Conservation (phyloP, 2,329 filamentous ascomycete species). For the Lachnellula subtilissima region DNA sequence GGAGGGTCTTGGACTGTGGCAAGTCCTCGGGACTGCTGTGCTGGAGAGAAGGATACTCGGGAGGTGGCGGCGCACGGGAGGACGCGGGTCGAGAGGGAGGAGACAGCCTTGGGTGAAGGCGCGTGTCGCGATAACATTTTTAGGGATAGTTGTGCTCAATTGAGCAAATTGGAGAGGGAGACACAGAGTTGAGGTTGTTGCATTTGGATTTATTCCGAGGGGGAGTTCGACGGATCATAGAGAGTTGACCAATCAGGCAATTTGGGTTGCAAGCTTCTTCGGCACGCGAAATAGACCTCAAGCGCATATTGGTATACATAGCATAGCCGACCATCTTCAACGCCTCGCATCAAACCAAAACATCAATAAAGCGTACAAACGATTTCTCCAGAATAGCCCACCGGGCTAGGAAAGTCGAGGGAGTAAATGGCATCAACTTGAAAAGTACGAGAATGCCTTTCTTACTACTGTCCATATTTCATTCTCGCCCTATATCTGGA, state of each 20-base stretch:
- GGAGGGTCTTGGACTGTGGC: conserved; percentile 73
- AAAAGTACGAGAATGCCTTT: conserved; percentile 12
- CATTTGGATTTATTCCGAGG: neutral
- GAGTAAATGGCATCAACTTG: conserved; percentile 21
- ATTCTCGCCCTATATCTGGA: neutral
- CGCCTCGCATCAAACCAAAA: neutral
- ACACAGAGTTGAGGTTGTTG: conserved; percentile 20
- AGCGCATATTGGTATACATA: too few relatives aligned
- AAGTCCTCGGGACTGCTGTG: conserved; percentile 62
- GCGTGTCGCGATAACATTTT: conserved; percentile 35
- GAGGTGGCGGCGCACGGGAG: conserved; percentile 25
- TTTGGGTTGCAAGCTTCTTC: neutral
- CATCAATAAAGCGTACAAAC: neutral
- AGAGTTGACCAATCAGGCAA: neutral
- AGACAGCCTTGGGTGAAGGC: conserved; percentile 29
- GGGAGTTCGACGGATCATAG: neutral
- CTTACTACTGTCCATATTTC: neutral
- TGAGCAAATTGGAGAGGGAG: conserved; percentile 22
- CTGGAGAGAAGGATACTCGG: conserved; percentile 36
- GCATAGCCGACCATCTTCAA: neutral
- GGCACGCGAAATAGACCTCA: too few relatives aligned
- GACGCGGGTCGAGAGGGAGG: conserved; percentile 27
- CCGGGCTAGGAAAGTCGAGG: neutral
- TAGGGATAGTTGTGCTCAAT: conserved; percentile 32
- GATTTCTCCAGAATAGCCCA: neutral